Evolutionary conservation across 1,284 basidiomycete genomes (phyloP).

Genomic region (Spongiforma sp.): DNA sequence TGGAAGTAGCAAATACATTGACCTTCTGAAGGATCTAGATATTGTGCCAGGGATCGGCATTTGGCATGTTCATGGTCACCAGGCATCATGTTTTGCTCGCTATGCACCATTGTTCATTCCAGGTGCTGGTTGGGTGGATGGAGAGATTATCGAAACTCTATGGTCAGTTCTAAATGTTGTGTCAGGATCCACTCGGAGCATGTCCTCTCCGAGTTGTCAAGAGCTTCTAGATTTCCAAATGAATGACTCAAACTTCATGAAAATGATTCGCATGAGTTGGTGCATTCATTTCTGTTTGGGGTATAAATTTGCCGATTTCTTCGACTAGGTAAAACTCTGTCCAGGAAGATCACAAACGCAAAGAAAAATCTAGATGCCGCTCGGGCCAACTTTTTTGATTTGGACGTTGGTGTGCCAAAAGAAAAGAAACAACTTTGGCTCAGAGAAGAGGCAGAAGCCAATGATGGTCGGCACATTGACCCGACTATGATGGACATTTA

Average conservation of each 20-base stretch:
- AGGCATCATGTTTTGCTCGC: constrained; percentile 5
- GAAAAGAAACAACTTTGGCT: background rate
- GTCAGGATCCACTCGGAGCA: background rate
- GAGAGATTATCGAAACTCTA: background rate
- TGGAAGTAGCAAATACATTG: background rate
- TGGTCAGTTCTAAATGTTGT: background rate
- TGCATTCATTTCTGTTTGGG: background rate
- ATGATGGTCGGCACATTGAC: background rate
- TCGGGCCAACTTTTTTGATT: background rate
- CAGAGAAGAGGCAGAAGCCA: background rate
- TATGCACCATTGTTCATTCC: constrained; percentile 3
- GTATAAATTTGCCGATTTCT: too few species aligned
- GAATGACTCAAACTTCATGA: background rate
- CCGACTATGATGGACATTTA: background rate
- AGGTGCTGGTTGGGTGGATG: background rate
- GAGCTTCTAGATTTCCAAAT: background rate
- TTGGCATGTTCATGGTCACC: constrained; percentile 18
- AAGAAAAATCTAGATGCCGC: background rate
- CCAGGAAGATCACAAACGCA: background rate
- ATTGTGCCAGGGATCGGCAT: constrained; percentile 11
- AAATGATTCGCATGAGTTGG: background rate
- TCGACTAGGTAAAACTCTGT: background rate
- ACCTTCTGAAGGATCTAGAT: background rate
- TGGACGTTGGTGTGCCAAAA: background rate
- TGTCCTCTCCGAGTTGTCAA: background rate